Percentiles rank a stretch among this genome's conserved stretches.
These are phyloP conservation scores for Malus hybrid DNA, from an alignment of 331 rosid species.

Conservation along the genomic window DNA sequence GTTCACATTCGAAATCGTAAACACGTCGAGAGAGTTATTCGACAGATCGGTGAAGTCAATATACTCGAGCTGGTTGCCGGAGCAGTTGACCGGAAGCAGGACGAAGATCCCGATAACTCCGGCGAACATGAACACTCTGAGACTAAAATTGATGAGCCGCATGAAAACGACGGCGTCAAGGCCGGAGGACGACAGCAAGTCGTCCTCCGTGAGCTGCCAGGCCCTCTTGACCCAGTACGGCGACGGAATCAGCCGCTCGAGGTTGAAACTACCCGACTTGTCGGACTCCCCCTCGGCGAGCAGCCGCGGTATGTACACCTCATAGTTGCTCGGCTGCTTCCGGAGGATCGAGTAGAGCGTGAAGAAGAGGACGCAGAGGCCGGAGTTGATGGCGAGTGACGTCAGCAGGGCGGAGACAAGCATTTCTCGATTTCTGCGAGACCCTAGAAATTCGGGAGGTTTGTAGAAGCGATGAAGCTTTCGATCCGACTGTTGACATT, in stretches of 20 bases:
- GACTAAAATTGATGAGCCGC: slow-evolving; percentile 69
- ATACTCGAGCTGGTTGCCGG: slow-evolving; percentile 52
- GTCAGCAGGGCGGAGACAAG: slow-evolving; percentile 78
- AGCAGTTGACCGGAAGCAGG: slow-evolving; percentile 80
- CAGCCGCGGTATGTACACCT: slow-evolving; percentile 62
- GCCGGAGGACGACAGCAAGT: slow-evolving; percentile 51
- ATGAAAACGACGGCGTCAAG: slow-evolving; percentile 78
- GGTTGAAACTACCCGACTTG: slow-evolving; percentile 41
- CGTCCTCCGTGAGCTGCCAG: slow-evolving; percentile 82
- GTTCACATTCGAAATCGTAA: slow-evolving; percentile 71
- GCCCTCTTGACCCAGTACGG: slow-evolving; percentile 70
- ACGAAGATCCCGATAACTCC: slow-evolving; percentile 74
- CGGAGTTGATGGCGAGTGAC: slow-evolving; percentile 77
- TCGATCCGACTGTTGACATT: not conserved
- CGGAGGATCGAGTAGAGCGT: slow-evolving; percentile 66
- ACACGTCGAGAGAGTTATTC: slow-evolving; percentile 71
- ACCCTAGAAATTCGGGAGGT: not conserved
- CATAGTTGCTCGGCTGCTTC: slow-evolving; percentile 69
- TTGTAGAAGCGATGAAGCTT: not conserved
- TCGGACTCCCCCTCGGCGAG: slow-evolving; percentile 59
- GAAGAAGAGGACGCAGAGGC: slow-evolving; percentile 66
- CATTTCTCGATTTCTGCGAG: slow-evolving; percentile 29
- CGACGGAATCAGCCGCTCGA: slow-evolving; percentile 83
- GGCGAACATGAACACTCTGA: slow-evolving; percentile 69
- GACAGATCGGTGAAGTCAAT: slow-evolving; percentile 50